phyloP scores from a whole-genome alignment of 1,284 basidiomycete genomes.

The Ustilago sp. region DNA sequence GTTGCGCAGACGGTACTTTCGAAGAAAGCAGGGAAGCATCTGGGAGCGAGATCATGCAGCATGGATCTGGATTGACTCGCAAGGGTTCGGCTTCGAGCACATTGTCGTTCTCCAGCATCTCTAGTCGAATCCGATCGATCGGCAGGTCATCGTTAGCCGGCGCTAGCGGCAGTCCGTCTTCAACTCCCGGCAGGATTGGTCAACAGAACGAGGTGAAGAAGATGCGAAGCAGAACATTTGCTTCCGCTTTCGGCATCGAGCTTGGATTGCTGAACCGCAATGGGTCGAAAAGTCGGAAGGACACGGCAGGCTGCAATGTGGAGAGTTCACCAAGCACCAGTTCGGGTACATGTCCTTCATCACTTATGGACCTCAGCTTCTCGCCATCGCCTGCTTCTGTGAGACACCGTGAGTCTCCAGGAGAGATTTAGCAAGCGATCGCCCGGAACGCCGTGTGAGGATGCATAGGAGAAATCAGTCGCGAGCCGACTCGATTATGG shows the following conservation, averaged over 20 bases:
- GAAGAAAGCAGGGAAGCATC: neutral
- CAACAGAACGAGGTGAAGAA: conserved; percentile 16
- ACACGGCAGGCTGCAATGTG: conserved; percentile 1
- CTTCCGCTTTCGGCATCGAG: conserved; percentile 43
- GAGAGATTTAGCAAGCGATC: neutral
- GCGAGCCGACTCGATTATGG: conserved; percentile 36
- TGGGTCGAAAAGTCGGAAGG: conserved; percentile 8
- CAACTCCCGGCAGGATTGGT: neutral
- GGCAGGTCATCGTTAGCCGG: neutral
- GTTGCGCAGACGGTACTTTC: neutral
- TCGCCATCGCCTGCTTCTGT: conserved; percentile 18
- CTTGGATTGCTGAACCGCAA: conserved; percentile 15
- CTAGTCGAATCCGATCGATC: conserved; percentile 25
- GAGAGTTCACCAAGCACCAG: conserved; percentile 33
- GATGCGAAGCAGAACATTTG: conserved; percentile 39
- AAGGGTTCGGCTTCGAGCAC: conserved; percentile 26
- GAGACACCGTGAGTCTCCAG: conserved; percentile 7
- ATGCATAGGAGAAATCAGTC: conserved; percentile 23
- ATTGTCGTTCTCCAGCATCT: conserved; percentile 20
- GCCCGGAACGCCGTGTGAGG: too few relatives aligned
- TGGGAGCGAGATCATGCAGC: neutral
- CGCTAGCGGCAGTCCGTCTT: neutral
- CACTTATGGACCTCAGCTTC: conserved; percentile 25
- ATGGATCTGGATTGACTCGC: neutral
- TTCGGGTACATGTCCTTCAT: conserved; percentile 18